Evolutionary conservation across 768 basidiomycete species (phyloP), one percentile per base, ranked within the genome.

Genomic region (Pleurotus eryngii): DNA sequence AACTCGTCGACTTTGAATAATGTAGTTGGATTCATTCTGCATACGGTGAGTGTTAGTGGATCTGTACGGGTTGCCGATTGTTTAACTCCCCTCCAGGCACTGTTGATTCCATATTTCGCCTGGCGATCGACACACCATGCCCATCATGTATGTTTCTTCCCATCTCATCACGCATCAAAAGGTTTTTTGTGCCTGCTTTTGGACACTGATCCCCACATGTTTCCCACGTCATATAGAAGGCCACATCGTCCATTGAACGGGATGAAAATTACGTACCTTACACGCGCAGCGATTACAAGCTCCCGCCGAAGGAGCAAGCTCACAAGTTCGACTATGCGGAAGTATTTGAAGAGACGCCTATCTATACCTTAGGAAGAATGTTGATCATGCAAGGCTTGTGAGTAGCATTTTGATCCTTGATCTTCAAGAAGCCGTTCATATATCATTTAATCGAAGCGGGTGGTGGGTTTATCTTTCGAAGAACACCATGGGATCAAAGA

Each of bases 231-330:
- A 5, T 42, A n/a, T 50, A 79, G 77, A 78, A 77, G 74, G 85
- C 86, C 61, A 87, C 88, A 56, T 82, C 82, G 42, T 88, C 87
- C 0, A 87, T 90, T 71, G 87, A 87, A 65, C 74, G 84, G 15
- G 90, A 93, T 64, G 87, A 91, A 67, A 90, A 89, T 61, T 87
- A 84, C 57, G 81, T 89, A 4, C 86, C 85, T 46, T 74, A 77
- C 56, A 70, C 71, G 51, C 72, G 72, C 39, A 70, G 70, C 55
- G 71, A 75, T 57, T 77, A 68, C 58, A 69, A 71, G 24, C 67
- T 81, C 4, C 80, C 81, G 0, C 63, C 70, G 4, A 70, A 74
- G 60, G 67, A 67, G 48, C 64, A 63, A 22, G 75, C 75, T 2
- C 74, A 71, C 1, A 70, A 65, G 37, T 61, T 70, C 11, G 77